Evolutionary conservation across 139 green algal genomes (phyloP).

Genomic region (Asterochloris sp.): DNA sequence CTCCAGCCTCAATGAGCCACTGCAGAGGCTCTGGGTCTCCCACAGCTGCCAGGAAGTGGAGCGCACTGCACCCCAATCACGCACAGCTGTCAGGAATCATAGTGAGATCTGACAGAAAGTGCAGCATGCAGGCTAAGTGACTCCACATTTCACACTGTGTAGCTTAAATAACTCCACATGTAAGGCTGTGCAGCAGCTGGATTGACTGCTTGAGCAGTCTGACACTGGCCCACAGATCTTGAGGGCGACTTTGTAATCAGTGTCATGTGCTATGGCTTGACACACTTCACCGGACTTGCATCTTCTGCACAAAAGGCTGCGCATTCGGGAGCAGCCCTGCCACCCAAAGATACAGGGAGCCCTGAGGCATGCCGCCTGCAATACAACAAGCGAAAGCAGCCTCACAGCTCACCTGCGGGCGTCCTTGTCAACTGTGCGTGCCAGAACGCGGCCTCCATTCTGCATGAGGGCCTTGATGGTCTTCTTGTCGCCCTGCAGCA

Average conservation of each 20-base stretch:
- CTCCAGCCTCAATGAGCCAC: conserved; percentile 61
- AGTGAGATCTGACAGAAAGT: too few relatives aligned
- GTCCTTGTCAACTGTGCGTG: conserved; percentile 66
- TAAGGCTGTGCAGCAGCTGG: too few relatives aligned
- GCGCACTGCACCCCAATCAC: conserved; percentile 38
- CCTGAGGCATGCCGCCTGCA: background rate
- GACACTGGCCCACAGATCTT: too few relatives aligned
- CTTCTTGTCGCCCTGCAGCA: conserved; percentile 60
- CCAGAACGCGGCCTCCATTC: conserved; percentile 51
- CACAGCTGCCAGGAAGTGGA: conserved; percentile 79
- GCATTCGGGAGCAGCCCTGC: background rate
- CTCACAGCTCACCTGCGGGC: conserved; percentile 47
- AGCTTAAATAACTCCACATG: too few relatives aligned
- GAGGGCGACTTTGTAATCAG: too few relatives aligned
- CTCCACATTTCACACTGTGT: too few relatives aligned
- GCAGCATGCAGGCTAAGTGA: too few relatives aligned
- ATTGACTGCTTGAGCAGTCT: too few relatives aligned
- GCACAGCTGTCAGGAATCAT: too few relatives aligned
- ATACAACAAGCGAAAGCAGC: background rate
- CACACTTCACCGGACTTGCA: too few relatives aligned
- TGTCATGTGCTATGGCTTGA: too few relatives aligned
- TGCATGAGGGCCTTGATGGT: conserved; percentile 57
- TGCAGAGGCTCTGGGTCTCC: conserved; percentile 53
- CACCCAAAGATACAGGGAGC: background rate
- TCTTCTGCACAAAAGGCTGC: too few relatives aligned